Conservation (phyloP, 345 rosid genomes). For the Draba incana region DNA sequence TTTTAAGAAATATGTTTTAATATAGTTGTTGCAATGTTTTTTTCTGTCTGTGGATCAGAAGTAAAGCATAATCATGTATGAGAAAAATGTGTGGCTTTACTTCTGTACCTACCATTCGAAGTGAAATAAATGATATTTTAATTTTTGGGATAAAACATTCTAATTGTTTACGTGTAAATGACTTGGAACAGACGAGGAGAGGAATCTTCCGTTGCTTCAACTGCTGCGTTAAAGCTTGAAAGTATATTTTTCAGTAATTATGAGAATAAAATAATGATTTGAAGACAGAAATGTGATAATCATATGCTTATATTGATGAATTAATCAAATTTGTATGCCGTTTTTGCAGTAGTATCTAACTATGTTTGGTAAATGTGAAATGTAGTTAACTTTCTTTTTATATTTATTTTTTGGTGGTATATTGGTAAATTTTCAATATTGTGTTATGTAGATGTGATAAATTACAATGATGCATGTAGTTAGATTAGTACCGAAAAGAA, state of each 20-base stretch:
- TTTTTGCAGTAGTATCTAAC: conserved; percentile 32
- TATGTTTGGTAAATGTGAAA: conserved; percentile 25
- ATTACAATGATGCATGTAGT: neutral
- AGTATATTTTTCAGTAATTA: neutral
- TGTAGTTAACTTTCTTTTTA: neutral
- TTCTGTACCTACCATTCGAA: conserved; percentile 32
- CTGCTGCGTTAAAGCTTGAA: conserved; percentile 78
- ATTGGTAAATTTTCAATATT: neutral
- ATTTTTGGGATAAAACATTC: conserved; percentile 11
- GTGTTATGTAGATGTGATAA: conserved; percentile 17
- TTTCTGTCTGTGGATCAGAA: conserved; percentile 25
- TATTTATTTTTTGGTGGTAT: neutral
- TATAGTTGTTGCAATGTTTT: neutral
- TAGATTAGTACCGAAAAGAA: neutral
- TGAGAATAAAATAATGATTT: conserved; percentile 17
- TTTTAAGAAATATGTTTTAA: neutral
- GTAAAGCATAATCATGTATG: conserved; percentile 29
- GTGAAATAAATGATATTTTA: neutral
- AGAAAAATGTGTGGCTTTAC: conserved; percentile 1
- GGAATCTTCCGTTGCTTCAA: conserved; percentile 79
- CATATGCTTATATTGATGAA: conserved; percentile 8
- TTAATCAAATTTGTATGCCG: conserved; percentile 23
- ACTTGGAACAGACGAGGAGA: conserved; percentile 60
- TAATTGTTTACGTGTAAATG: conserved; percentile 22
- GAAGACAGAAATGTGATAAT: neutral